Evolutionary conservation across 2,329 filamentous ascomycete genomes (phyloP).

Genomic region (Clonostachys sp.): DNA sequence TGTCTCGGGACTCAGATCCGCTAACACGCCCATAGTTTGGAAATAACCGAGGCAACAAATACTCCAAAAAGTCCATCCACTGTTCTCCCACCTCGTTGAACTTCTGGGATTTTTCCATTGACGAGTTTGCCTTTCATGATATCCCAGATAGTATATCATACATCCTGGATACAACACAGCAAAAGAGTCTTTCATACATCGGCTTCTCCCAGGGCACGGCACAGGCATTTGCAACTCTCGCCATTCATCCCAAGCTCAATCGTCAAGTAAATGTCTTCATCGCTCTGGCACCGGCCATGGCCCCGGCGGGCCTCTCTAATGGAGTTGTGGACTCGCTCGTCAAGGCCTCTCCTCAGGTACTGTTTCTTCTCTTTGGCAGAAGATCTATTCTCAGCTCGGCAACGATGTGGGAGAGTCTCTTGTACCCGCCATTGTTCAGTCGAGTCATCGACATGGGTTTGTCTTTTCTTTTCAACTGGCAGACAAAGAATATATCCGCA

Average conservation of each 20-base stretch:
- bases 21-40: constrained; percentile 56
- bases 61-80: constrained; percentile 89
- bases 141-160: constrained; percentile 94
- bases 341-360: constrained; percentile 86
- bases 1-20: background rate
- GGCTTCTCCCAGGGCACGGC: constrained; percentile 97
- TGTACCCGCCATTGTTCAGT: constrained; percentile 92
- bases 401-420: constrained; percentile 94
- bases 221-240: constrained; percentile 89
- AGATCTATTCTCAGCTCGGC: constrained; percentile 88
- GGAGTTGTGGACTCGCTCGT: constrained; percentile 88
- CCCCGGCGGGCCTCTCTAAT: constrained; percentile 83
- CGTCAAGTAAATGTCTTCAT: constrained; percentile 94
- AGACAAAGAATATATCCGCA: constrained; percentile 73
- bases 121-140: constrained; percentile 96
- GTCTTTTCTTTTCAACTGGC: constrained; percentile 86
- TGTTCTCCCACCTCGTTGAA: constrained; percentile 66
- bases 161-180: constrained; percentile 77
- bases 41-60: constrained; percentile 98
- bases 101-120: constrained; percentile 98
- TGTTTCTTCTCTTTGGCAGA: constrained; percentile 90
- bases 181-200: constrained; percentile 86
- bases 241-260: constrained; percentile 89
- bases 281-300: constrained; percentile 93
- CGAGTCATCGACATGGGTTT: constrained; percentile 80